Evolutionary conservation across 2,329 filamentous ascomycete species (phyloP), one percentile per base, ranked within the genome.

Genomic region (Penicillium italicum): DNA sequence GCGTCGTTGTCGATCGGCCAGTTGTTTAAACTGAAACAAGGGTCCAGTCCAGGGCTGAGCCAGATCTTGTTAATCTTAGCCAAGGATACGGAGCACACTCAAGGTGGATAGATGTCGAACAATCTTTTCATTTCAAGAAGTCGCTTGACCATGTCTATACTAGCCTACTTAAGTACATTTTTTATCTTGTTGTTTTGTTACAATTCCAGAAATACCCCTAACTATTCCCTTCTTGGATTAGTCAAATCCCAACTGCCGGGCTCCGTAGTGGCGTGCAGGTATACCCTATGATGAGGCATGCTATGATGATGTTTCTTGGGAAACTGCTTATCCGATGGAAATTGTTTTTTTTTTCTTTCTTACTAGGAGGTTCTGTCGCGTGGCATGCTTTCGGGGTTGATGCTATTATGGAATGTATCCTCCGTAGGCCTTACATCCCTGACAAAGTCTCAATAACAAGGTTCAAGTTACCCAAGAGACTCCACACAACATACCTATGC

Each of bases 161-260:
- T 45, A 33, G 18, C 12, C 20, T 45, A 37, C 7, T 18, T 48
- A 20, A 7, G 5, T 20, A 16, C 16, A 37, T 26, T 6, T 12
- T 46, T n/a, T 5, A 34, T 45, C 20, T 20, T 40, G 46, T 11
- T 14, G 11, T 11, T 20, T 18, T n/a, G 34, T 34, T 36, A 28
- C 41, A 33, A 22, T 38, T 26, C 8, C n/a, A 48, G 24, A 48
- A 37, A 28, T 31, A 2, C 5, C 10, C 14, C 28, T 16, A 46
- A 50, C 53, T 59, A 58, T 33, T 31, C 57, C 48, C 3, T 28
- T 53, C 50, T 37, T 10, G 60, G 61, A 34, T 54, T 65, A 63
- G 55, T 20, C 52, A 57, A 60, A 57, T 22, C 36, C 22, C 58
- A 65, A 65, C 52, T 64, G 58, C 62, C 62, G 62, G 47, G 57